Evolutionary conservation across 2,329 filamentous ascomycete species (phyloP), one percentile per base, ranked within the genome.

Genomic region (Colletotrichum sp.): DNA sequence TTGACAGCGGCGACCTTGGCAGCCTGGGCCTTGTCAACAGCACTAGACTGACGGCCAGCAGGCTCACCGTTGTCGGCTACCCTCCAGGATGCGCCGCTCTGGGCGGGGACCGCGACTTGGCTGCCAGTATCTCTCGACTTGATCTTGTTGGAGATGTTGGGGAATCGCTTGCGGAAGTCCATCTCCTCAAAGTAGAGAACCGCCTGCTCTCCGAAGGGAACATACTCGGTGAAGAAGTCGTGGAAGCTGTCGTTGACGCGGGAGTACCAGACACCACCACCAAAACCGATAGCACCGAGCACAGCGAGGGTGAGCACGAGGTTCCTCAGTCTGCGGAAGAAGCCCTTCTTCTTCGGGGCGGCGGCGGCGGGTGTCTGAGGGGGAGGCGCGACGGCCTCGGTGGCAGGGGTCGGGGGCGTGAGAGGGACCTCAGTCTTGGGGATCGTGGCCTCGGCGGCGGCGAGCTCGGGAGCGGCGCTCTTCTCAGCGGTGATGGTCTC

Each of bases 161-260:
- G 91, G 87, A 98, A 98, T 73, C 95, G 93, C 85, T 94, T 96
- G 83, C 94, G 92, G 88, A 98, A 98, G 81, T 98, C 96, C 79
- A 94, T 92, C 87, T 99, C 97, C 86, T 99, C 97, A 68, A 99
- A 93, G 87, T 98, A 98, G 30, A 98, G 92, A 61, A 99, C 96
- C 21, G 94, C 94, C 83, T 98, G 95, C 86, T 99, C 97, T 81
- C 96, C 97, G 79, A 94, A 98, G 26, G 97, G 97, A 21, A 99
- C 87, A 84, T 96, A 99, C 86, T 98, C 96, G 81, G 96, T 98
- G 87, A 99, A 99, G 89, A 98, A 97, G 85, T 99, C 97, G 86
- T 99, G 96, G 90, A 98, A 99, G 86, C 95, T 98, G 88, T 99
- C 97, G 82, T 94, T 98, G 85, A 97, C 90, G 78, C 98, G 92